Conservation (phyloP, 1,139 yeast genomes). For the Yamadazyma triangularis region DNA sequence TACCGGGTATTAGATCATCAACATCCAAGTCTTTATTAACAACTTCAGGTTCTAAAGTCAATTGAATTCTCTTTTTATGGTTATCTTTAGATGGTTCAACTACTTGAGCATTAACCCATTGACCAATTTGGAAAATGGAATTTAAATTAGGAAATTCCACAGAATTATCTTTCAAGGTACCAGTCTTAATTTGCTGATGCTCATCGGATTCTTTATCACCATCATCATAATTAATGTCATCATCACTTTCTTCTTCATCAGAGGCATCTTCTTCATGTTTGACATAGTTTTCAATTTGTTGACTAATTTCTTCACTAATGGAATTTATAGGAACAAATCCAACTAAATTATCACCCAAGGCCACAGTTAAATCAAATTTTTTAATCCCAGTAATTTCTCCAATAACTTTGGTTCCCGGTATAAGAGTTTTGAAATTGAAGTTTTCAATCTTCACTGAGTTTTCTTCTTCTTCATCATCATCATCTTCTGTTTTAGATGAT, state of each 20-base stretch:
- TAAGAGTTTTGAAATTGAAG: conserved; percentile 54
- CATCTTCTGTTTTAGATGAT: conserved; percentile 33
- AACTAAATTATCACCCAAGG: conserved; percentile 77
- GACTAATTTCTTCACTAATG: conserved; percentile 61
- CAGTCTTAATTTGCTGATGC: conserved; percentile 22
- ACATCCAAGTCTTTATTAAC: conserved; percentile 60
- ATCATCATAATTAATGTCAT: conserved; percentile 21
- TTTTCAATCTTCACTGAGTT: conserved; percentile 49
- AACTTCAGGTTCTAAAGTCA: conserved; percentile 69
- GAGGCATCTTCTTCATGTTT: conserved; percentile 38
- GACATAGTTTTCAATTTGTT: conserved; percentile 49
- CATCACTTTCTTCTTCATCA: too few relatives aligned
- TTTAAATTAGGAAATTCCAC: conserved; percentile 52
- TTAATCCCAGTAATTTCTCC: conserved; percentile 69
- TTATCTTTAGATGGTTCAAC: conserved; percentile 40
- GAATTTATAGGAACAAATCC: conserved; percentile 80
- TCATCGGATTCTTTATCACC: conserved; percentile 11
- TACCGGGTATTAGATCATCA: conserved; percentile 63
- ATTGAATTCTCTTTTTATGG: conserved; percentile 58
- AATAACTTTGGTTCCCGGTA: conserved; percentile 67
- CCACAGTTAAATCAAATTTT: conserved; percentile 58
- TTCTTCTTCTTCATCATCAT: conserved; percentile 19
- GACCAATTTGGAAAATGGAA: conserved; percentile 62
- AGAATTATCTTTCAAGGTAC: conserved; percentile 18
- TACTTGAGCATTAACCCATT: conserved; percentile 81